These are phyloP conservation scores for Chrysanthemum makinoi DNA, from an alignment of 129 eudicot genomes.

Conservation along the genomic window DNA sequence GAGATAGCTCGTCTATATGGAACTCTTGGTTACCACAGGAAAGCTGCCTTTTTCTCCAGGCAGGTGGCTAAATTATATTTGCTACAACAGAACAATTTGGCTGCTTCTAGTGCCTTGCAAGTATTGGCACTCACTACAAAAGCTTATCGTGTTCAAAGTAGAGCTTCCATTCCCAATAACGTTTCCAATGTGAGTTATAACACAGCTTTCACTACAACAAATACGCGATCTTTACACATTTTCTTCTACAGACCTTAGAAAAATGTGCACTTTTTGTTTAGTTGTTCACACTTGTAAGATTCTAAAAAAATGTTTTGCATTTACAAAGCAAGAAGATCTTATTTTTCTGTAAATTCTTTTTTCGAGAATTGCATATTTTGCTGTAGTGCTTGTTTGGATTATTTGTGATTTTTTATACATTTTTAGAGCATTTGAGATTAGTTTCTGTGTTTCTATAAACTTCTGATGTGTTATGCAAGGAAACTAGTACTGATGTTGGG, in stretches of 20 bases:
- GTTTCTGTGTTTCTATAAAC: not conserved
- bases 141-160: conserved; percentile 93
- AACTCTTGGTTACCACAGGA: conserved; percentile 83
- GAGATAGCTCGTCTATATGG: conserved; percentile 97
- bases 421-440: too few species aligned
- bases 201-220: not conserved
- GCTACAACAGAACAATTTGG: conserved; percentile 79
- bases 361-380: too few species aligned
- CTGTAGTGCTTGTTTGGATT: too few species aligned
- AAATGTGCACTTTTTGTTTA: too few species aligned
- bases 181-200: conserved; percentile 54
- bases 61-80: conserved; percentile 94
- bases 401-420: too few species aligned
- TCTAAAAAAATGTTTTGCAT: too few species aligned
- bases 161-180: conserved; percentile 52
- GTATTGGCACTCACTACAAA: conserved; percentile 90
- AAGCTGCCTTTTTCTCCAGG: conserved; percentile 97
- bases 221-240: not conserved
- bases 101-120: conserved; percentile 98
- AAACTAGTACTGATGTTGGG: conserved; percentile 53
- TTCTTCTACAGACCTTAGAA: too few species aligned
- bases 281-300: too few species aligned
- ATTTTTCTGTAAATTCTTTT: too few species aligned
- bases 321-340: too few species aligned
- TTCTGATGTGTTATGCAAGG: conserved; percentile 40